Evolutionary conservation across 106 monocot genomes (phyloP).

Genomic region (Dendrobium chrysotoxum): DNA sequence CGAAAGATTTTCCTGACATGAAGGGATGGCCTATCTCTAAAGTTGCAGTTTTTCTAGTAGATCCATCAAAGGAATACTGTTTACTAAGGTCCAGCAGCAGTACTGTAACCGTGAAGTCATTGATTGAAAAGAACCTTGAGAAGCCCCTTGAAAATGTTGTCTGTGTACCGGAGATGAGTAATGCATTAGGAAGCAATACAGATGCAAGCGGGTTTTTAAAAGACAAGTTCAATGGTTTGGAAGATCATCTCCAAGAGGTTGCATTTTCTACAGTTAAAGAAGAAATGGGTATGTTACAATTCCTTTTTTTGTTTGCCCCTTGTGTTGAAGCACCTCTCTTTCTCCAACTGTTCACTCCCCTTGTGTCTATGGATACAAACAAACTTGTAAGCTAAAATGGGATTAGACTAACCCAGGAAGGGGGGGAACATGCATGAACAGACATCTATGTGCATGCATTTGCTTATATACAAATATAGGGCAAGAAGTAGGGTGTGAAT

Average conservation of each 20-base stretch:
- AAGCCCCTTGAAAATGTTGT: neutral
- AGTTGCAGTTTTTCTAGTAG: constrained; percentile 53
- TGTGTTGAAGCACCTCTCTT: neutral
- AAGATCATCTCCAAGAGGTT: constrained; percentile 19
- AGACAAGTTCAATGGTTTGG: neutral
- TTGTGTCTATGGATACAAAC: no score
- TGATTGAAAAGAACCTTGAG: constrained; percentile 47
- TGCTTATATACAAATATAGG: no score
- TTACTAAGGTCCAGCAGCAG: constrained; percentile 32
- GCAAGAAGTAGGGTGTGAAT: no score
- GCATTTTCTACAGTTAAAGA: constrained; percentile 43
- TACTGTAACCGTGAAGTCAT: constrained; percentile 47
- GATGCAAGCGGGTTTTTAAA: neutral
- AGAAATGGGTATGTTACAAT: constrained; percentile 32
- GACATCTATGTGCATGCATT: no score
- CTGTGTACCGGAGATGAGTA: neutral
- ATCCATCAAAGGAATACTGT: constrained; percentile 36
- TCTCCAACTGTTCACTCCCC: neutral
- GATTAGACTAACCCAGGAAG: no score
- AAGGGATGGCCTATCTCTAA: constrained; percentile 51
- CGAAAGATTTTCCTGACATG: constrained; percentile 23
- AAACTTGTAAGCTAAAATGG: no score
- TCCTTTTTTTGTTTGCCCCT: neutral
- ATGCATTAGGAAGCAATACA: neutral
- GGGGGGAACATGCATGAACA: no score